Conservation (phyloP, 129 eudicot genomes). For the Saussurea involucrata region DNA sequence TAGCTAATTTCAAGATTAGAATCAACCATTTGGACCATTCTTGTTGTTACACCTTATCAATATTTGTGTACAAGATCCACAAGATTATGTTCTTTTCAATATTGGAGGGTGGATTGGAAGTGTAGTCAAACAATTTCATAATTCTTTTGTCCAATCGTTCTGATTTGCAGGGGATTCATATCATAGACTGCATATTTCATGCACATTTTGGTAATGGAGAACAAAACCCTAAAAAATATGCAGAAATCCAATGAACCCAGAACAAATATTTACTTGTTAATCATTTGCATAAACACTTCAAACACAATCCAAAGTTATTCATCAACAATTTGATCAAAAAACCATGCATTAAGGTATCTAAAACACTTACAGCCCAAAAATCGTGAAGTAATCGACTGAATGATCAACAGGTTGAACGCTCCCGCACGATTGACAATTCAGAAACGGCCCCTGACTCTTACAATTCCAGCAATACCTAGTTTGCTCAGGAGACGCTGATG, state of each 20-base stretch:
- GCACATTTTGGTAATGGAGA: background rate
- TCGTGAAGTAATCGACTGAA: slow-evolving; percentile 65
- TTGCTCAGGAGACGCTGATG: slow-evolving; percentile 7
- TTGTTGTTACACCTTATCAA: background rate
- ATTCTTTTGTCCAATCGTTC: background rate
- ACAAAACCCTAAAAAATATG: slow-evolving; percentile 6
- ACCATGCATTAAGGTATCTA: background rate
- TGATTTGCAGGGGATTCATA: background rate
- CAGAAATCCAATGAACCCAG: background rate
- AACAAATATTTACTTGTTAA: background rate
- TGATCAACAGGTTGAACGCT: slow-evolving; percentile 75
- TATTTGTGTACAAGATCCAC: background rate
- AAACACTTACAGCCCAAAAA: slow-evolving; percentile 66
- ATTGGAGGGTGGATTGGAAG: background rate
- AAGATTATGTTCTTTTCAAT: background rate
- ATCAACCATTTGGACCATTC: background rate
- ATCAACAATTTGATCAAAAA: background rate
- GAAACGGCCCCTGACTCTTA: slow-evolving; percentile 35
- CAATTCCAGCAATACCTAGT: slow-evolving; percentile 71
- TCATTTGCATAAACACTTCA: background rate
- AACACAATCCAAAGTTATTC: background rate
- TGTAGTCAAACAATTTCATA: background rate
- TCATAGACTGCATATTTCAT: background rate
- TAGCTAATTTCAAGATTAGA: background rate
- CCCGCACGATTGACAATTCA: slow-evolving; percentile 64